phyloP scores from a whole-genome alignment of 1,284 basidiomycete species.

The Papiliotrema terrestris region DNA sequence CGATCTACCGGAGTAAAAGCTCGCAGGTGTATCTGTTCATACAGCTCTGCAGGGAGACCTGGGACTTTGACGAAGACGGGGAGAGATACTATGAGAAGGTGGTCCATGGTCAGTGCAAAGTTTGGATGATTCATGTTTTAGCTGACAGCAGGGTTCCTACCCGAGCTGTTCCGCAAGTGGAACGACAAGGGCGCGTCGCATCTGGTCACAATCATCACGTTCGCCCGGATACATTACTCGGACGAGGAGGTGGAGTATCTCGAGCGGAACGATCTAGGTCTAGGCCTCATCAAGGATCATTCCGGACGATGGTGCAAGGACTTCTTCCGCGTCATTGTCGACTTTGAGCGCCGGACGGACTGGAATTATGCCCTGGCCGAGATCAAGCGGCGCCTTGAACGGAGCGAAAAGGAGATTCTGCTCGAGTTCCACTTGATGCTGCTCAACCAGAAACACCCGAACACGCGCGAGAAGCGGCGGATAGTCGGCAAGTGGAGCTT shows the following conservation, averaged over 20 bases:
- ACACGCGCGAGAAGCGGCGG: slow-evolving; percentile 31
- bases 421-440: slow-evolving; percentile 69
- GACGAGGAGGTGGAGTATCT: slow-evolving; percentile 69
- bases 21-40: slow-evolving; percentile 86
- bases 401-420: slow-evolving; percentile 81
- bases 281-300: slow-evolving; percentile 68
- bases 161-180: slow-evolving; percentile 78
- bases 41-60: slow-evolving; percentile 91
- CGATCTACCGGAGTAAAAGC: slow-evolving; percentile 84
- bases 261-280: slow-evolving; percentile 44
- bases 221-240: slow-evolving; percentile 91
- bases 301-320: slow-evolving; percentile 85
- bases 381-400: slow-evolving; percentile 83
- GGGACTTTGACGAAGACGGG: slow-evolving; percentile 96
- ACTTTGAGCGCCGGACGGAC: slow-evolving; percentile 80
- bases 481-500: slow-evolving; percentile 48
- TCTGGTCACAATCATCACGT: slow-evolving; percentile 88
- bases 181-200: slow-evolving; percentile 81
- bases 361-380: slow-evolving; percentile 82
- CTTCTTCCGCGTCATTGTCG: slow-evolving; percentile 89
- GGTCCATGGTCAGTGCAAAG: slow-evolving; percentile 58
- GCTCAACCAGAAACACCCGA: slow-evolving; percentile 20
- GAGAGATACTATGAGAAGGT: slow-evolving; percentile 96
- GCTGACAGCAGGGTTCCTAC: slow-evolving; percentile 61
- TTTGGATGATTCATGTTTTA: slow-evolving; percentile 1